A percentile compares a stretch with the other conserved stretches of the same genome.
These are phyloP conservation scores for Triticum monococcum DNA, from an alignment of 176 grass and related monocot genomes.

Conservation along the genomic window DNA sequence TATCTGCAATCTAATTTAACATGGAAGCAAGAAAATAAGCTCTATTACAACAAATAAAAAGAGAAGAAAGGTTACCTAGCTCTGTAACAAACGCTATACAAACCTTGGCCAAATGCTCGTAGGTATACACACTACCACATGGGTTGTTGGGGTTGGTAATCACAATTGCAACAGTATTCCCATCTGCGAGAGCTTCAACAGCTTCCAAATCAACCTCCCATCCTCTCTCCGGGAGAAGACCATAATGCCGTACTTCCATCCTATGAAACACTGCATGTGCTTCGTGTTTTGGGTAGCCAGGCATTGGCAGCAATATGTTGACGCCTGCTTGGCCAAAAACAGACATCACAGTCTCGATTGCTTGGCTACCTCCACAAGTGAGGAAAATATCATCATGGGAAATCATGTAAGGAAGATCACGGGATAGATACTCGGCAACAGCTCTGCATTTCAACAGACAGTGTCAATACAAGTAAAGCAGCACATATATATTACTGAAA, in stretches of 20 bases:
- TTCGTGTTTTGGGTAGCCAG: slow-evolving; percentile 52
- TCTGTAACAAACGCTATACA: background rate
- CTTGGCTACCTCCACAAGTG: slow-evolving; percentile 58
- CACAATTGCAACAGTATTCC: slow-evolving; percentile 68
- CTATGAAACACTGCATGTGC: slow-evolving; percentile 39
- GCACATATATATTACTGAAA: background rate
- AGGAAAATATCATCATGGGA: slow-evolving; percentile 60
- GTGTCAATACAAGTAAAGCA: background rate
- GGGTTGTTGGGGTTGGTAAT: slow-evolving; percentile 70
- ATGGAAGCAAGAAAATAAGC: background rate
- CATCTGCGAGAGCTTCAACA: slow-evolving; percentile 58
- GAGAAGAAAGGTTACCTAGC: background rate
- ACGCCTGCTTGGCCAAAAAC: slow-evolving; percentile 45
- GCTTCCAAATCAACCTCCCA: slow-evolving; percentile 68
- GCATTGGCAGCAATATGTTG: slow-evolving; percentile 68
- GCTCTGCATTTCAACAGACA: slow-evolving; percentile 41
- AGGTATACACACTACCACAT: slow-evolving; percentile 62
- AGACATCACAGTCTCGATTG: slow-evolving; percentile 57
- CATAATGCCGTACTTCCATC: slow-evolving; percentile 52
- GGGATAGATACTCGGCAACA: slow-evolving; percentile 59
- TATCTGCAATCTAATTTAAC: slow-evolving; percentile 50
- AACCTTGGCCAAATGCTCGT: slow-evolving; percentile 59
- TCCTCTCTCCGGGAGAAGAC: slow-evolving; percentile 46
- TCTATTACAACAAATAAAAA: background rate
- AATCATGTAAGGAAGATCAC: slow-evolving; percentile 59